Evolutionary conservation across 225 moss, liverwort and hornwort species (phyloP), one percentile per base, ranked within the genome.

Genomic region (Rhytidiadelphus loreus): DNA sequence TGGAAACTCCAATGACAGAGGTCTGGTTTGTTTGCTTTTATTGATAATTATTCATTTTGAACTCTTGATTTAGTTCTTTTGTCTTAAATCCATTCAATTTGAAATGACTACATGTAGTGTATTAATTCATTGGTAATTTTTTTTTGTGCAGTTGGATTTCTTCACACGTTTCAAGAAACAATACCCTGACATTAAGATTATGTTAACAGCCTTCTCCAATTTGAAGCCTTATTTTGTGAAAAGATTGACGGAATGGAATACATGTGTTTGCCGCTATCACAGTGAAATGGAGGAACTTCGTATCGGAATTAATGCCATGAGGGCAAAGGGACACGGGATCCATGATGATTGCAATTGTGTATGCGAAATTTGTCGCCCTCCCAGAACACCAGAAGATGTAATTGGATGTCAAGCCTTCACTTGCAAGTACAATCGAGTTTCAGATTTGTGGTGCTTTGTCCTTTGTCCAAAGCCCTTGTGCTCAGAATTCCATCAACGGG

Each of bases 301-400:
- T 24, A 0, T 41, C 0, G 8, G 8, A 13, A 39, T 69, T 24
- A 69, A 69, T 14, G 69, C 69, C 39, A 69, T 41, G 41, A 69
- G 41, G 68, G 39, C 69, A 69, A 24, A 39, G 7, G 41, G 69
- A 1, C 39, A 41, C 4, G 69, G 24, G 13, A 69, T 69, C 4
- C 24, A 69, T 1, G 0, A 41, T 7, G 24, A 69, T 1, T 24
- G 41, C 2, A 1, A 24, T 24, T 69, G 41, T 69, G 0, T 13
- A 0, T 69, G 24, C 1, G 0, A 69, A 13, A 41, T 41, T 25
- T 70, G 25, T 25, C 4, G 18, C 2, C 41, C 8, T 25, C 8
- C 4, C 0, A 0, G 19, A 70, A 70, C 25, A 70, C 14, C 14
- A 70, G 0, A 14, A 1, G 8, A 41, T 0, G 25, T 39, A 6